Evolutionary conservation across 208 protist genomes (phyloP).

Genomic region (Trypanosoma congolense): DNA sequence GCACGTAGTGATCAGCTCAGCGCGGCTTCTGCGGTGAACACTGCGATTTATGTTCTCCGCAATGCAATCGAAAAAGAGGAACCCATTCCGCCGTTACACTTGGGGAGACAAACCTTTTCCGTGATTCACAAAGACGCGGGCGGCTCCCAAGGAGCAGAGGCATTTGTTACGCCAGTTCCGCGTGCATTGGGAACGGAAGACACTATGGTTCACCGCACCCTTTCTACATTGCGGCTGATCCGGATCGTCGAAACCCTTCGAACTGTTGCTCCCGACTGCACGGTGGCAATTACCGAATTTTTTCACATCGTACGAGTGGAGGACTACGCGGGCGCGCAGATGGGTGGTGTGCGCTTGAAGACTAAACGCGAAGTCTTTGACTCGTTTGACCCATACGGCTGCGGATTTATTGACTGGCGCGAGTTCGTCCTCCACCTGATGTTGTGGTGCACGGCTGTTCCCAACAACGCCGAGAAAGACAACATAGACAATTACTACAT

Average conservation of each 20-base stretch:
- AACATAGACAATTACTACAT: slow-evolving; percentile 26
- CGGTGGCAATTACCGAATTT: slow-evolving; percentile 58
- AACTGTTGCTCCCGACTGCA: slow-evolving; percentile 64
- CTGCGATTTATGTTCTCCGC: slow-evolving; percentile 75
- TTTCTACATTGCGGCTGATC: slow-evolving; percentile 46
- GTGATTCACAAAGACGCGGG: slow-evolving; percentile 10
- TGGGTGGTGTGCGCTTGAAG: slow-evolving; percentile 15
- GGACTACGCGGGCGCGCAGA: slow-evolving; percentile 54
- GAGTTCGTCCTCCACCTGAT: slow-evolving; percentile 81
- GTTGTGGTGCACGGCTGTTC: slow-evolving; percentile 62
- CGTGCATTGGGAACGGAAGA: slow-evolving; percentile 4
- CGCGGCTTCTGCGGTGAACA: slow-evolving; percentile 72
- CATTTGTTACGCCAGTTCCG: background rate
- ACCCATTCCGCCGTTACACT: slow-evolving; percentile 53
- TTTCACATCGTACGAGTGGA: slow-evolving; percentile 38
- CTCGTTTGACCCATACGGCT: slow-evolving; percentile 49
- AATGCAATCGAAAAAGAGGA: slow-evolving; percentile 71
- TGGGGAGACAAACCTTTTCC: slow-evolving; percentile 82
- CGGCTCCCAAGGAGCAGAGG: background rate
- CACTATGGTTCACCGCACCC: slow-evolving; percentile 58
- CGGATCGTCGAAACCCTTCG: slow-evolving; percentile 61
- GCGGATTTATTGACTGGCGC: slow-evolving; percentile 79
- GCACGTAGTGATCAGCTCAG: slow-evolving; percentile 18
- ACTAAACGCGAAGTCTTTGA: slow-evolving; percentile 51
- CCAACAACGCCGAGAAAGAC: slow-evolving; percentile 1